Evolutionary conservation across 2,329 filamentous ascomycete genomes (phyloP), one percentile per base, ranked within the genome.

Genomic region (Fusarium piperis): DNA sequence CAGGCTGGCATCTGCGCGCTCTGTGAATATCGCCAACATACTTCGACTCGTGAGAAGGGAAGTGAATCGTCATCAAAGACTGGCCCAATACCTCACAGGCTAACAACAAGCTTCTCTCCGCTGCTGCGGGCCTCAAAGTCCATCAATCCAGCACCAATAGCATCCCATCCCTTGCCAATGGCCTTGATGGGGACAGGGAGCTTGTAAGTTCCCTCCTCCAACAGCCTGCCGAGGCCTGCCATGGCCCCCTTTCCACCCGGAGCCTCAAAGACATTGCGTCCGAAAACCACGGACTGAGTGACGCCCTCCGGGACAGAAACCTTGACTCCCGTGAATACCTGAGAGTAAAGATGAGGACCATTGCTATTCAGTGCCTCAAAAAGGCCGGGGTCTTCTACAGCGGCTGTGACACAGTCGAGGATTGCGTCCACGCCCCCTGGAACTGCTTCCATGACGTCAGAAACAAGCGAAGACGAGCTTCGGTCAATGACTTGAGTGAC

Each of bases 331-430:
- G 72, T 73, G 7, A 73, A 72, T 2, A 74, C 70, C 12, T 73
- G 70, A 3, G 72, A 73, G 67, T 74, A 74, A 4, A 69, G 12
- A 1, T 48, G 59, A 48, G 61, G 63, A 0, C 72, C 70, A 7
- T 65, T 28, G 10, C 6, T 23, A 5, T 53, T 20, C 1, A 73
- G 33, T 3, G 64, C 41, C 1, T n/a, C n/a, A 35, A 74, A 73
- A 36, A 72, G 16, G 35, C 33, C 15, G 8, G 33, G 3, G n/a
- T 74, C 53, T 0, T 44, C 20, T 20, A 65, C 63, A 52, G 67
- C 72, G 4, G 70, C 72, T 2, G 65, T 61, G n/a, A 74, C 72
- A 53, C 70, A 72, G 35, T 74, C 72, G 2, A 74, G 55, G 39
- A 74, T 73, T 26, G 72, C 72, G 20, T 74, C 72, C 13, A 74